A percentile compares a stretch with the other conserved stretches of the same genome.
These are phyloP conservation scores for Hippophae tibetana DNA, from an alignment of 306 rosid species.

Conservation along the genomic window DNA sequence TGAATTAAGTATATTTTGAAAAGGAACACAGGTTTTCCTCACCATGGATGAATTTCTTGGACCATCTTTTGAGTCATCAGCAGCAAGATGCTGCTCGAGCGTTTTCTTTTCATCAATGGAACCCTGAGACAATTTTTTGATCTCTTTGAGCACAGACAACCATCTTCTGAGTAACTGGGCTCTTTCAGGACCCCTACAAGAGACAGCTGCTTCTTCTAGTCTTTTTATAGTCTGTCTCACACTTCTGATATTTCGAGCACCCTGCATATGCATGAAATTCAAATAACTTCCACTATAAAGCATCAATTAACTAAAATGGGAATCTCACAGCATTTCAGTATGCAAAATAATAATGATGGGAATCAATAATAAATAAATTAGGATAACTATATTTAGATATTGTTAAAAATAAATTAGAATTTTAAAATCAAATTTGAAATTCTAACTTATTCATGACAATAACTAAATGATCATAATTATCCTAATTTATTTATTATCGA, in stretches of 20 bases:
- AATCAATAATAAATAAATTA: too few relatives aligned
- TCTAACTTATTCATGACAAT: too few relatives aligned
- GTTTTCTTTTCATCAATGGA: conserved; percentile 41
- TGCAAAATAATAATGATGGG: too few relatives aligned
- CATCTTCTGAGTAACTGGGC: conserved; percentile 70
- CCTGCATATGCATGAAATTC: conserved; percentile 30
- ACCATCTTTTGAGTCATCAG: conserved; percentile 53
- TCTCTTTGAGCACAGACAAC: conserved; percentile 74
- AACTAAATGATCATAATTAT: too few relatives aligned
- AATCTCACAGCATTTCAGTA: too few relatives aligned
- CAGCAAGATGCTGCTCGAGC: conserved; percentile 38
- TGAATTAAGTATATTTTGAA: neutral
- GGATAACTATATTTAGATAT: too few relatives aligned
- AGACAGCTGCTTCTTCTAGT: conserved; percentile 83
- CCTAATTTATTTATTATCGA: too few relatives aligned
- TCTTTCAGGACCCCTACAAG: conserved; percentile 67
- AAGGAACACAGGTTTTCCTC: conserved; percentile 7
- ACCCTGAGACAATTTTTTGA: conserved; percentile 40
- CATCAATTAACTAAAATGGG: too few relatives aligned
- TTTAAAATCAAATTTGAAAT: too few relatives aligned
- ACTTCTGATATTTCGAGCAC: conserved; percentile 59
- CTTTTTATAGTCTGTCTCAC: conserved; percentile 53
- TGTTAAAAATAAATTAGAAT: too few relatives aligned
- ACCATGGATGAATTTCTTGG: conserved; percentile 65
- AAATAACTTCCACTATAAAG: neutral